Evolutionary conservation across 345 rosid genomes (phyloP), one percentile per base, ranked within the genome.

Genomic region (Lepidium didymum): DNA sequence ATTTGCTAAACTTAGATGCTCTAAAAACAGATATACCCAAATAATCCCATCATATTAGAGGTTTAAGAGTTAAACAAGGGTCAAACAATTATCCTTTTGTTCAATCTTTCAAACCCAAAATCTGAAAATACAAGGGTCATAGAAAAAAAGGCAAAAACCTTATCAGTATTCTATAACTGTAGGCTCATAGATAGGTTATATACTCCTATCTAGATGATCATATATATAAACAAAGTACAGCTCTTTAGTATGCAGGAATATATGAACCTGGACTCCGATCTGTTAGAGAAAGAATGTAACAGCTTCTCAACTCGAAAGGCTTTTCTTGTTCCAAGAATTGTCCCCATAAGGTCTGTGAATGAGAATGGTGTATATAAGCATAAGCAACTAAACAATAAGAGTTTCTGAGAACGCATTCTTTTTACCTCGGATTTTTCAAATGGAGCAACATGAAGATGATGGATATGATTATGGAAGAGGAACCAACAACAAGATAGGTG

Each of bases 371-470:
- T 44, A 49, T 25, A 61, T 45, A 46, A 61, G 64, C 25, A 3
- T 35, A 46, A 61, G 64, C 25, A 3, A 47, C 0, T 38, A 56
- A 53, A 58, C 12, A 1, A 3, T 8, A n/a, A 50, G 1, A 2
- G 38, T 67, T 45, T 55, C n/a, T 56, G 42, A 19, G 3, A 64
- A 8, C 31, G 33, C 16, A 53, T 40, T 11, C 5, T 14, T 59
- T 36, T 62, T 80, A 90, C 87, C 91, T 86, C 19, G 78, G 88
- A 59, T 57, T 74, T 56, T 80, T 86, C 64, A 90, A 16, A 73
- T 90, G 96, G 61, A 90, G 83, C 76, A 90, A 68, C 80, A 74
- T 38, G 85, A 90, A 87, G 64, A 83, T 82, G 63, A 82, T 38
- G 60, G 96, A 79, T 57, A 87, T 52, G 64, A 81, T 21, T 35